Evolutionary conservation across 2,329 filamentous ascomycete species (phyloP).

Genomic region (Cryphonectria japonica): DNA sequence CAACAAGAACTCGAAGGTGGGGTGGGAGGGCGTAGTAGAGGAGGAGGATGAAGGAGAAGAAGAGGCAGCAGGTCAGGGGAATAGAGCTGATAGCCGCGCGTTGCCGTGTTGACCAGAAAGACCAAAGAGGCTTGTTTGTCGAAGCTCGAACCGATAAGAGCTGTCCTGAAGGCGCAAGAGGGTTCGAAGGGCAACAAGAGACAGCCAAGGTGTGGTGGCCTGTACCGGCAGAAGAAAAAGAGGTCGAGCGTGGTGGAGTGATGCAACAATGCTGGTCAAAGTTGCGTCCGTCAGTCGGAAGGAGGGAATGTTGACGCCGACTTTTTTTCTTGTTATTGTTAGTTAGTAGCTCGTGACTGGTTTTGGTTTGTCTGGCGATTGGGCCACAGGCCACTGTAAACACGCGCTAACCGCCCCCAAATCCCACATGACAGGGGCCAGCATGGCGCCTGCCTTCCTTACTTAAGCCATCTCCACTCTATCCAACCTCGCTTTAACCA

Average conservation of each 20-base stretch:
- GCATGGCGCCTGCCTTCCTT: neutral
- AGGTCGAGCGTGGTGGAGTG: neutral
- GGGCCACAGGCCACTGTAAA: slow-evolving; percentile 3
- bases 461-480: neutral
- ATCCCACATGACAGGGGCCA: neutral
- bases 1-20: neutral
- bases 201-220: neutral
- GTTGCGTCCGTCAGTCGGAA: neutral
- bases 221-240: neutral
- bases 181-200: neutral
- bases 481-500: neutral
- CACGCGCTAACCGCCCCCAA: slow-evolving; percentile 5
- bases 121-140: neutral
- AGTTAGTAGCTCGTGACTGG: neutral
- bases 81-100: neutral
- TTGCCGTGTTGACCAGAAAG: slow-evolving; percentile 1
- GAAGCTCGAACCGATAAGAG: neutral
- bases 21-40: neutral
- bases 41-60: neutral
- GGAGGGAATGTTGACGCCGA: neutral
- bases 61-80: neutral
- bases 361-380: neutral
- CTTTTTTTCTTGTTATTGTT: slow-evolving; percentile 8
- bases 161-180: neutral
- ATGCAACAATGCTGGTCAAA: neutral